Base-by-base conservation (phyloP, 208 protist genomes). In the Porcisia hertigi region DNA sequence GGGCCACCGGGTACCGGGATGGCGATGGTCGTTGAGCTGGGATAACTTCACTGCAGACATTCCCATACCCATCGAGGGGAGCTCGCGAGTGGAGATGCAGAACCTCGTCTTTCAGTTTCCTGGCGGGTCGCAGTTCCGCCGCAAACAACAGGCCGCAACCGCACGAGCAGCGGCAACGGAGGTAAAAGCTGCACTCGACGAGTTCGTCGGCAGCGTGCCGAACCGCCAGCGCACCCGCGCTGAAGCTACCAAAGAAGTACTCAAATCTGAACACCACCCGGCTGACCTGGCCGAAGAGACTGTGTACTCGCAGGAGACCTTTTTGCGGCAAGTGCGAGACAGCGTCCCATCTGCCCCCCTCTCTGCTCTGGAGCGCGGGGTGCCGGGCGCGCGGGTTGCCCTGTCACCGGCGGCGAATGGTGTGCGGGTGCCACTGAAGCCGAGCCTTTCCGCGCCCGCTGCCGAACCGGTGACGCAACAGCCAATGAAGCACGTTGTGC, bases 91-190 rank as follows among this genome's bases (percentile, higher is more conserved):
- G 36, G 73, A 81, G 25, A 76, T 90, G 67, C 63, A 80, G 41
- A 94, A 92, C 72, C 45, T 92, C 11, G 65, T 90, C 9, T 91
- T 94, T 66, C 58, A 81, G 65, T 93, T 93, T 71, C 73, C 71
- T 7, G 90, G 90, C 23, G 69, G 71, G 25, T 66, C 70, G 53
- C 79, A 83, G 67, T 79, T 78, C 49, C 73, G 73, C 9, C 76
- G 75, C 73, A 77, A 77, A 58, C 25, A 18, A 20, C 39, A 41
- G 23, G 70, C 49, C 14, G 18, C 59, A 0, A n/a, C 36, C 11
- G 47, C 55, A 6, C 20, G 25, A n/a, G 59, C 59, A 20, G 59
- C 59, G 8, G 59, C 34, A 34, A 7, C 30, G 1, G 62, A 20
- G 18, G 12, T 23, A 8, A 66, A 66, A 34, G 23, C 23, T 3